Evolutionary conservation across 129 eudicot genomes (phyloP), one percentile per base, ranked within the genome.

Genomic region (Flaveria ramosissima): DNA sequence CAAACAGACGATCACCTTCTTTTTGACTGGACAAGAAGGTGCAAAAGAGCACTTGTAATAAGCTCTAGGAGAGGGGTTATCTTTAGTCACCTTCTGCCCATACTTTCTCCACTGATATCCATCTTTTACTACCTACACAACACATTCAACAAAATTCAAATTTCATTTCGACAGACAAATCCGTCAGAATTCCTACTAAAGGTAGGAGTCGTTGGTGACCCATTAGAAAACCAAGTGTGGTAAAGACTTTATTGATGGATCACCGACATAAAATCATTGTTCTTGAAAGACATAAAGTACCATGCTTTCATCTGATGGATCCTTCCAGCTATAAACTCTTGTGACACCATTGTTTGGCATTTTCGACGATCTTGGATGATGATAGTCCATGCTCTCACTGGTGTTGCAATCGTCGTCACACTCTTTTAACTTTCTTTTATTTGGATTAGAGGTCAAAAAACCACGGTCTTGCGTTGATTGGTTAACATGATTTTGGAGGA

Each of bases 21-120:
- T 92, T 78, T 88, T 92, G 68, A 86, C 97, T 8, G 86, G 96
- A 78, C 97, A 92, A 36, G 50, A 53, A 8, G 97, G 96, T 45
- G 97, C 88, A 67, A 67, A 83, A 7, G 92, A 81, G 71, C 96
- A 89, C 76, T 83, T 88, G 46, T 79, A 92, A 72, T 92, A 92
- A 62, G 97, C 96, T 83, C 96, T 89, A 1, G 96, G 96, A 77
- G 92, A 92, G 17, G 96, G 92, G 78, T 92, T 92, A 77, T 92
- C 96, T 85, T 89, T 86, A 1, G 93, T 89, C 24, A 89, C 93
- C 77, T 92, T 92, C 70, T 92, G 96, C 19, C 97, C 97, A 75
- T 92, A 92, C 71, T 92, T 92, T 63, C 92, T 68, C 97, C 97
- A 92, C 32, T 92, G 88, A 71, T 87, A 89, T 71, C 88, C 97